Evolutionary conservation across 2,329 filamentous ascomycete genomes (phyloP), one percentile per base, ranked within the genome.

Genomic region (Clonostachys rhizophaga): DNA sequence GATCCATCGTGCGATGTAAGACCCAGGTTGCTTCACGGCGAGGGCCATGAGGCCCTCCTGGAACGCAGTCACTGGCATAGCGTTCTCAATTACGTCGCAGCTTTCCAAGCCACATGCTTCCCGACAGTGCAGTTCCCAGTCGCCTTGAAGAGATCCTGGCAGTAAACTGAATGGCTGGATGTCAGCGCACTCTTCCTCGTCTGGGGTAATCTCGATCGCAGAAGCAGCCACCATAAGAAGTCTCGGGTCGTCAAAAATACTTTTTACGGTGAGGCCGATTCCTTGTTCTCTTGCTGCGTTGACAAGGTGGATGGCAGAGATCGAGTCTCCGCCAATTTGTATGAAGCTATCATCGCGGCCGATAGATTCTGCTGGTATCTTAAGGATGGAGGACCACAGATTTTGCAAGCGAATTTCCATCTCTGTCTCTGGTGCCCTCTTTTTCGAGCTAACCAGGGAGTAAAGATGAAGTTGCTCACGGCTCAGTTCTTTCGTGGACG

Each of bases 181-280:
- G 6, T 44, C 42, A 14, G 8, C 42, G 4, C 12, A 5, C 13
- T 33, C 42, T 14, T 33, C 42, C 24, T 36, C 13, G 17, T 42
- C 40, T 16, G 17, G 9, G 6, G 35, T 17, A 16, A 9, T 44
- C 42, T 16, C 42, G 14, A 34, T 34, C 12, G 42, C 36, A 30
- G 24, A 9, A 39, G 36, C 36, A 33, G 42, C 42, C 10, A 43
- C 42, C n/a, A 13, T n/a, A n/a, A 18, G 24, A 18, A 43, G 20
- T 8, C 42, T 18, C 0, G 73, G 72, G 54, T 71, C 73, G 1
- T 74, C 74, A 44, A 75, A 78, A 0, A 72, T 57, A 46, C 78
- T 74, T 44, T 75, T 67, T 6, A 75, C 50, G 6, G 44, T 43
- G 17, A 51, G 52, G 2, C 58, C 48, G 10, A 51, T 37, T 13